Conservation (phyloP, 108 stramenopile species). For the Fragilaria crotonensis region DNA sequence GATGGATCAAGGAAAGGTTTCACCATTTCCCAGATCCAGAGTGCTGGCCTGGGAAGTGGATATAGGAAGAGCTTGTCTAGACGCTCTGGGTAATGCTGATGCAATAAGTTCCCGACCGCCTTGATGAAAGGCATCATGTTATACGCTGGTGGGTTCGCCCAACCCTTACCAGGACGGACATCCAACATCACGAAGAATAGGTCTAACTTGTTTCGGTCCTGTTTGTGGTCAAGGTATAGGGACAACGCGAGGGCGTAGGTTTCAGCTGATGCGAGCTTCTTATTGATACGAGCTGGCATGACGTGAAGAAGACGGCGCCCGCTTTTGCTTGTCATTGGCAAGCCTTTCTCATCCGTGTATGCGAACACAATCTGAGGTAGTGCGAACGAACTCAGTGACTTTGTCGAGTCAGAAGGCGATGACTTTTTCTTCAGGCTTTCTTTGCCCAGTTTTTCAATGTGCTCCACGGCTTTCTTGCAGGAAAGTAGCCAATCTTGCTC, state of each 20-base stretch:
- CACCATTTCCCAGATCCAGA: constrained; percentile 43
- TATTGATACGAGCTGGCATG: constrained; percentile 54
- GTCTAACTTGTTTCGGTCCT: constrained; percentile 42
- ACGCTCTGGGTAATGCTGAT: constrained; percentile 39
- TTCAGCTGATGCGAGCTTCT: constrained; percentile 30
- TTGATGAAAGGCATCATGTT: constrained; percentile 50
- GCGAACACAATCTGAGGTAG: constrained; percentile 15
- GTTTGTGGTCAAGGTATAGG: constrained; percentile 43
- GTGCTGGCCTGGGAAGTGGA: constrained; percentile 45
- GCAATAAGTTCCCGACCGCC: constrained; percentile 20
- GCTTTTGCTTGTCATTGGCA: constrained; percentile 14
- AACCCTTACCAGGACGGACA: constrained; percentile 55
- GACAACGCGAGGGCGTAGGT: constrained; percentile 50
- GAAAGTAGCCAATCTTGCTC: background rate
- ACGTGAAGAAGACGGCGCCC: constrained; percentile 34
- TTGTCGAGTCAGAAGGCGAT: background rate
- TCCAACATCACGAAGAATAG: constrained; percentile 47
- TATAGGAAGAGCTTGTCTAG: constrained; percentile 38
- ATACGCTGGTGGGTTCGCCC: constrained; percentile 46
- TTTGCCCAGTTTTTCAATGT: background rate
- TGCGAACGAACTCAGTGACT: background rate
- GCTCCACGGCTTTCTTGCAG: background rate
- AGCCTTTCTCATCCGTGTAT: constrained; percentile 11
- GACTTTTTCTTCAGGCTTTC: background rate
- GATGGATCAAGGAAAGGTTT: constrained; percentile 35